Percentiles rank a stretch among this genome's conserved stretches.
phyloP scores from a whole-genome alignment of 768 basidiomycete species.

The Agrocybe pediades region DNA sequence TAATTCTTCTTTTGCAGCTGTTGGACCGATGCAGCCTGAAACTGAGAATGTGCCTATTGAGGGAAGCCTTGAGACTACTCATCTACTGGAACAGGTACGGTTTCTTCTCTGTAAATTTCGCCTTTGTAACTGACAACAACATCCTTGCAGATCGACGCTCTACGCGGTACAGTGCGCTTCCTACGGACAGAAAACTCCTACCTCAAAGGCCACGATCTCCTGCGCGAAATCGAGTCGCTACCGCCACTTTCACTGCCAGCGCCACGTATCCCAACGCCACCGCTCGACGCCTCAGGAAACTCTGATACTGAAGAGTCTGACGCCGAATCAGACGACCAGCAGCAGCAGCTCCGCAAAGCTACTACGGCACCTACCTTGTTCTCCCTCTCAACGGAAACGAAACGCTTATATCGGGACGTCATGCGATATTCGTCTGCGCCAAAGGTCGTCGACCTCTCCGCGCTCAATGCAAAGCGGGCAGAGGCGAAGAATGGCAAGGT shows the following conservation, averaged over 20 bases:
- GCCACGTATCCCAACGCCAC: slow-evolving; percentile 59
- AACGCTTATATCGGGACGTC: slow-evolving; percentile 86
- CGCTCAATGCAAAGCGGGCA: slow-evolving; percentile 50
- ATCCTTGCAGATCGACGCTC: slow-evolving; percentile 65
- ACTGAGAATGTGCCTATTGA: slow-evolving; percentile 69
- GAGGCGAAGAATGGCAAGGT: slow-evolving; percentile 52
- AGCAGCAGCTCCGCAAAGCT: slow-evolving; percentile 23
- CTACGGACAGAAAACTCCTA: slow-evolving; percentile 93
- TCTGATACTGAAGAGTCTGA: slow-evolving; percentile 74
- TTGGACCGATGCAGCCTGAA: slow-evolving; percentile 54
- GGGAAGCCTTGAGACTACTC: slow-evolving; percentile 83
- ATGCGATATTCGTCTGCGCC: slow-evolving; percentile 83
- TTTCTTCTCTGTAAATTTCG: neutral
- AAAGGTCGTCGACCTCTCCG: slow-evolving; percentile 83
- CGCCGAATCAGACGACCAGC: slow-evolving; percentile 20
- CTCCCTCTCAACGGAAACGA: slow-evolving; percentile 79
- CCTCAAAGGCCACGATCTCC: slow-evolving; percentile 89
- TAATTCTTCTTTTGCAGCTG: slow-evolving; percentile 28
- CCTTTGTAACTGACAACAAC: slow-evolving; percentile 25
- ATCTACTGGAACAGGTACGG: slow-evolving; percentile 83
- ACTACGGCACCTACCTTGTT: slow-evolving; percentile 56
- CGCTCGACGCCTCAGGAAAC: slow-evolving; percentile 61
- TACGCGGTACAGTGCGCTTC: slow-evolving; percentile 91
- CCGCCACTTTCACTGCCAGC: slow-evolving; percentile 59
- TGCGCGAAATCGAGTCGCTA: slow-evolving; percentile 77